These are phyloP conservation scores for Truncatella angustata DNA, from an alignment of 2,329 filamentous ascomycete genomes.

Conservation along the genomic window DNA sequence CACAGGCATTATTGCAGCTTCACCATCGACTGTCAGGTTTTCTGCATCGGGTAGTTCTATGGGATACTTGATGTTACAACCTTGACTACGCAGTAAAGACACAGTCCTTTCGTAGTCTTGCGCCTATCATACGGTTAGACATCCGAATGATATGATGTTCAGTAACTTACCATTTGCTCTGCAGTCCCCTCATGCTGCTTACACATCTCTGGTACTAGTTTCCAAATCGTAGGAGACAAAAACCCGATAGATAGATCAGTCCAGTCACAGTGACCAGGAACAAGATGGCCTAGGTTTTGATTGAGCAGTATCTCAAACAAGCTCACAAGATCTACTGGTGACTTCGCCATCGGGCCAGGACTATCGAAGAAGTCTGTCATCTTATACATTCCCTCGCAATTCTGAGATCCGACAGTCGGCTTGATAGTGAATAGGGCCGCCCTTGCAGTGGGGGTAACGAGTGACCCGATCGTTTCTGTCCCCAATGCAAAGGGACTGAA, in stretches of 20 bases:
- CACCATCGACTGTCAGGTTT: not conserved
- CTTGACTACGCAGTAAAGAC: not conserved
- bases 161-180: slow-evolving; percentile 5
- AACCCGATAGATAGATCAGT: not conserved
- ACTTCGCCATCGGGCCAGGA: slow-evolving; percentile 25
- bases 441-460: slow-evolving; percentile 20
- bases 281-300: not conserved
- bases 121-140: not conserved
- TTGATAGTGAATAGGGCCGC: slow-evolving; percentile 27
- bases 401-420: slow-evolving; percentile 16
- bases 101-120: not conserved
- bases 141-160: not conserved
- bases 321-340: not conserved
- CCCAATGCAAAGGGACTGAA: slow-evolving; percentile 29
- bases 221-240: slow-evolving; percentile 1
- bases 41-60: not conserved
- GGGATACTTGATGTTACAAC: not conserved
- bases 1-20: not conserved
- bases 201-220: not conserved
- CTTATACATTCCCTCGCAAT: slow-evolving; percentile 17
- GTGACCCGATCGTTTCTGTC: slow-evolving; percentile 31
- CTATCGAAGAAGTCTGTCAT: slow-evolving; percentile 24
- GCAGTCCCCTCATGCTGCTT: not conserved
- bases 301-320: not conserved
- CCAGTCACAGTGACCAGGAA: not conserved